Conservation (phyloP, 2,329 filamentous ascomycete species). For the Drechslerella coelobrocha region DNA sequence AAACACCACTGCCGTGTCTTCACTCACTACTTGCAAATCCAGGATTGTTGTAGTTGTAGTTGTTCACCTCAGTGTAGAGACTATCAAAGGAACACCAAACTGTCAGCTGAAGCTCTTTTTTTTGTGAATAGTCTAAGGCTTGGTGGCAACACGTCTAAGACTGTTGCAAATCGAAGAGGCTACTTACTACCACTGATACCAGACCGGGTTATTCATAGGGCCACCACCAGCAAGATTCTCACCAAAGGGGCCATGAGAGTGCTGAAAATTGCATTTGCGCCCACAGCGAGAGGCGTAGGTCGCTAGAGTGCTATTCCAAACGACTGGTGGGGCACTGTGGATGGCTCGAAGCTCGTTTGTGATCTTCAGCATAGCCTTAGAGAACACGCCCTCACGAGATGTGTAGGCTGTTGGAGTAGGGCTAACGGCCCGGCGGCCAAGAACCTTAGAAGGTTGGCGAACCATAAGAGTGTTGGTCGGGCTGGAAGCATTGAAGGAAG, state of each 20-base stretch:
- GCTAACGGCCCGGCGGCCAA: constrained; percentile 8
- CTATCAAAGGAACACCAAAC: neutral
- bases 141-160: constrained; percentile 19
- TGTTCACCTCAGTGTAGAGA: constrained; percentile 39
- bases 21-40: constrained; percentile 37
- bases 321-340: constrained; percentile 28
- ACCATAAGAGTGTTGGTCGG: constrained; percentile 8
- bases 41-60: constrained; percentile 40
- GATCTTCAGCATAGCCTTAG: constrained; percentile 43
- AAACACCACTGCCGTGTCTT: neutral
- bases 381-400: constrained; percentile 44
- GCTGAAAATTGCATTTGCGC: constrained; percentile 35
- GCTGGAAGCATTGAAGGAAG: constrained; percentile 25
- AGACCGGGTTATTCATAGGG: constrained; percentile 50
- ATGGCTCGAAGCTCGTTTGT: constrained; percentile 47
- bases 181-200: constrained; percentile 51
- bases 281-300: constrained; percentile 38
- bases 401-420: constrained; percentile 37
- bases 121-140: neutral
- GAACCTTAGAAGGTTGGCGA: constrained; percentile 4
- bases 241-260: constrained; percentile 47
- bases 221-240: constrained; percentile 48
- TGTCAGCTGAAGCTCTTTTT: constrained; percentile 10
- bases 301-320: constrained; percentile 41
- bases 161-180: constrained; percentile 35